Evolutionary conservation across 345 rosid genomes (phyloP), one percentile per base, ranked within the genome.

Genomic region (Iberis pinnata): DNA sequence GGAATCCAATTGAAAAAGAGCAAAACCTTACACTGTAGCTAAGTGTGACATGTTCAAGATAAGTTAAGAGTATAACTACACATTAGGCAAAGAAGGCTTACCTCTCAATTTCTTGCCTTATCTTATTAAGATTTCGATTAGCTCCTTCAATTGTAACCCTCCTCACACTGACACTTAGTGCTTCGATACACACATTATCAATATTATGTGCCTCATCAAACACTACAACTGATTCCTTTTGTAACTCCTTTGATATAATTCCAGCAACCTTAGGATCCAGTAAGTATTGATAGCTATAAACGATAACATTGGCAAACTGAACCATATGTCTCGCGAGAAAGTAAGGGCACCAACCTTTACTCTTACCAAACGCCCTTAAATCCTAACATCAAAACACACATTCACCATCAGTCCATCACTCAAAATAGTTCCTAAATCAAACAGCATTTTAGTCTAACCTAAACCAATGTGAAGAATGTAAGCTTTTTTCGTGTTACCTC

Each of bases 171-270:
- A 92, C 98, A 67, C 98, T 88, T 37, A 92, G 95, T 12, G 97
- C 95, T 76, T 92, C 98, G 41, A 92, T 88, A 61, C 98, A 92
- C 53, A 88, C 97, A 51, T 92, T 92, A 43, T 88, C 98, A 11
- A 92, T 92, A 67, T 88, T 92, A 73, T 92, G 98, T 1, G 97
- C 98, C 79, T 92, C 98, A 42, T 88, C 97, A 73, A 92, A 92
- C 40, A 88, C 94, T 57, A 88, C 90, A 49, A 88, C 98, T 12
- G 95, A 73, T 74, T 92, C 98, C 73, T 72, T 85, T 65, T 85
- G 98, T 78, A 92, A 73, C 71, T 92, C 98, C 76, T 92, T 92
- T 0, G 98, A 92, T 73, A 92, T 88, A 56, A 92, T 83, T 43
- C 90, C 95, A 49, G 97, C 95, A 56, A 92, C 98, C 76, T 92